phyloP scores from a whole-genome alignment of 306 rosid species.

The Quercus agrifolia region DNA sequence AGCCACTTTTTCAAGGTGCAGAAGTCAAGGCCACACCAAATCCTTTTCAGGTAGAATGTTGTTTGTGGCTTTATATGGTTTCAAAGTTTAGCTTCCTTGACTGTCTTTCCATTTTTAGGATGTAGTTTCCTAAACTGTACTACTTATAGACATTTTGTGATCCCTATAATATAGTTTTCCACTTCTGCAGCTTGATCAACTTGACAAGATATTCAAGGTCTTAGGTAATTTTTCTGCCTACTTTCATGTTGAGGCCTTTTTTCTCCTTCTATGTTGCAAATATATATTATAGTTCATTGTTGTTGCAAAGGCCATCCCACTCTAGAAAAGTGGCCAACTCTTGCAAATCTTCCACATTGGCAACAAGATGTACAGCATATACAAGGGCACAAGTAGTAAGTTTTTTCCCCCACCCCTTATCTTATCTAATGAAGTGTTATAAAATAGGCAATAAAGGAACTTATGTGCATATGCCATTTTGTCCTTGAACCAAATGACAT shows the following conservation, averaged over 20 bases:
- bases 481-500: not conserved
- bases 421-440: not conserved
- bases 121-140: constrained; percentile 10
- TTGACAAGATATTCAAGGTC: constrained; percentile 97
- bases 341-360: constrained; percentile 90
- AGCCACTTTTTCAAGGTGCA: constrained; percentile 96
- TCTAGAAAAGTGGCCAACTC: constrained; percentile 90
- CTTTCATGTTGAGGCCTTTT: not conserved
- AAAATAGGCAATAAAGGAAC: not conserved
- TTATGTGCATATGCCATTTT: not conserved
- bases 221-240: constrained; percentile 60
- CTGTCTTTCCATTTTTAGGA: not conserved
- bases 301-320: constrained; percentile 89
- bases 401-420: not conserved
- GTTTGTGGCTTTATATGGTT: constrained; percentile 2
- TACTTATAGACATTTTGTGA: not conserved
- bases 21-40: constrained; percentile 84
- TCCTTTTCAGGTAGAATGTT: constrained; percentile 80
- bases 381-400: constrained; percentile 93
- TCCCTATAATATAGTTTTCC: constrained; percentile 7
- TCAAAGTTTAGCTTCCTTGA: not conserved
- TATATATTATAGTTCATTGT: constrained; percentile 31
- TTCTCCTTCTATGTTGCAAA: constrained; percentile 28
- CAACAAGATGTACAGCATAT: constrained; percentile 71
- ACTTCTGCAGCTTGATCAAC: constrained; percentile 90